phyloP scores from a whole-genome alignment of 2,329 filamentous ascomycete species.

The Sclerotinia glacialis region DNA sequence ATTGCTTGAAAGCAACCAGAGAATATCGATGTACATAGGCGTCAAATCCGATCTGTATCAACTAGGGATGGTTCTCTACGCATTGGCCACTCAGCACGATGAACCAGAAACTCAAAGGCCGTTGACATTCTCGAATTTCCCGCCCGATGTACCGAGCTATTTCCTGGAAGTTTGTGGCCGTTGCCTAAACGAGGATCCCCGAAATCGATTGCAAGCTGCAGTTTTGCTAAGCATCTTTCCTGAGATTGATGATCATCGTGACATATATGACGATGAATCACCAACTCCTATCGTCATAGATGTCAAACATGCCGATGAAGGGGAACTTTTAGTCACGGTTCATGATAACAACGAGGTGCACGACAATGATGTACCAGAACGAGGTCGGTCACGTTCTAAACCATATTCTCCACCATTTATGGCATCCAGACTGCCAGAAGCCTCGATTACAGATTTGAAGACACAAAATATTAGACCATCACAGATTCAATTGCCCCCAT shows the following conservation, averaged over 20 bases:
- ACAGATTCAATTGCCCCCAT: conserved; percentile 23
- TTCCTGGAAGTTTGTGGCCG: conserved; percentile 70
- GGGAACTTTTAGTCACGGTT: conserved; percentile 16
- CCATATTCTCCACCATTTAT: conserved; percentile 22
- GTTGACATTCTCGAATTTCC: conserved; percentile 53
- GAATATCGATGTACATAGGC: conserved; percentile 95
- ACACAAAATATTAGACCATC: not conserved
- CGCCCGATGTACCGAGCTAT: conserved; percentile 70
- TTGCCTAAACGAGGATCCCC: conserved; percentile 74
- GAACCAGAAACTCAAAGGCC: conserved; percentile 84
- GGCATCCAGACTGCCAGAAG: conserved; percentile 2
- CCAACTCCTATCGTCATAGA: conserved; percentile 36
- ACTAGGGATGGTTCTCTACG: conserved; percentile 93
- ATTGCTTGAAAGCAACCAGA: conserved; percentile 82
- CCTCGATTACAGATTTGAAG: not conserved
- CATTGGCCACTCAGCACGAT: conserved; percentile 79
- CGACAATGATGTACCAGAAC: conserved; percentile 31
- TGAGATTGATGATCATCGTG: conserved; percentile 29
- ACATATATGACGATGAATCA: conserved; percentile 20
- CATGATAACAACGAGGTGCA: conserved; percentile 14
- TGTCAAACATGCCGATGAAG: conserved; percentile 29
- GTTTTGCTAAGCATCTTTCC: conserved; percentile 71
- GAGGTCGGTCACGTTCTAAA: conserved; percentile 38
- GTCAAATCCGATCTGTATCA: conserved; percentile 97
- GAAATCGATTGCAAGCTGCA: conserved; percentile 68